phyloP scores from a whole-genome alignment of 805 yeast genomes.

The Spencermartinsiella europaea region DNA sequence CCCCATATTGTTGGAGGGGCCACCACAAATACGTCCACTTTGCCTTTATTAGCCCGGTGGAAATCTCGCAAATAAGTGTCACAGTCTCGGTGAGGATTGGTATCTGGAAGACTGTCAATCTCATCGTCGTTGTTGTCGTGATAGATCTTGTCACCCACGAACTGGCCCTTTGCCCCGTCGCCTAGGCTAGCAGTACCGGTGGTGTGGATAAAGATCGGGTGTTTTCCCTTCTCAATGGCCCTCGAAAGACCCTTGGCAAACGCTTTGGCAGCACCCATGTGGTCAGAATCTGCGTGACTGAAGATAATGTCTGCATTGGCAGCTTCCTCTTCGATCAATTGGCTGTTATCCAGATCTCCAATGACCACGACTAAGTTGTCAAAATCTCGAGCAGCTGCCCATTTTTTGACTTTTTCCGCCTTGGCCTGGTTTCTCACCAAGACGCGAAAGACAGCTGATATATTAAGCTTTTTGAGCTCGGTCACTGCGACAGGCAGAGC shows the following conservation, averaged over 20 bases:
- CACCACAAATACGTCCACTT: conserved; percentile 11
- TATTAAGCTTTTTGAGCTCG: neutral
- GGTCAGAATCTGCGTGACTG: conserved; percentile 16
- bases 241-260: conserved; percentile 10
- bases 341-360: conserved; percentile 4
- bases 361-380: conserved; percentile 9
- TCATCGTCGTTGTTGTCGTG: conserved; percentile 13
- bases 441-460: conserved; percentile 4
- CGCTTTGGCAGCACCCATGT: conserved; percentile 8
- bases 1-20: conserved; percentile 22
- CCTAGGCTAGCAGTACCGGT: conserved; percentile 16
- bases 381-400: conserved; percentile 14
- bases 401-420: conserved; percentile 10
- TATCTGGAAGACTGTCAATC: conserved; percentile 13
- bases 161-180: conserved; percentile 12
- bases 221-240: conserved; percentile 9
- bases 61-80: conserved; percentile 9
- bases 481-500: conserved; percentile 9
- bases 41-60: conserved; percentile 4
- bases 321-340: conserved; percentile 7
- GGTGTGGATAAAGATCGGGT: conserved; percentile 16
- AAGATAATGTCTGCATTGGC: conserved; percentile 10
- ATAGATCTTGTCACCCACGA: conserved; percentile 6
- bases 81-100: conserved; percentile 17
- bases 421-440: conserved; percentile 14